Base-by-base conservation (phyloP, 306 rosid species). In the Arachis stenosperma region DNA sequence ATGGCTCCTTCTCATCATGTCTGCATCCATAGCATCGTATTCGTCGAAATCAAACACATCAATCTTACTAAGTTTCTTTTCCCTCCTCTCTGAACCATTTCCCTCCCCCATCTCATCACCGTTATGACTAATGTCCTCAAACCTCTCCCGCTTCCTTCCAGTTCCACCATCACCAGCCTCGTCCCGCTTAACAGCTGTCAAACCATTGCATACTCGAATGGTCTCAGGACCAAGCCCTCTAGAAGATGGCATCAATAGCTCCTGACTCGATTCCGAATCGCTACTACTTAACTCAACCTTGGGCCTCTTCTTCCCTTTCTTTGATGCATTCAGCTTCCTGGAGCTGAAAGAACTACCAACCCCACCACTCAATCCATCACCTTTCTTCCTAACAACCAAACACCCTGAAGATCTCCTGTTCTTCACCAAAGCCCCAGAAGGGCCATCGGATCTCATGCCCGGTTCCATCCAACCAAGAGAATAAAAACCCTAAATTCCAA, bases 251-350 rank as follows among this genome's bases (percentile, higher is more conserved):
- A 65, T 65, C 77, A 68, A 67, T 46, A 86, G 58, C 80, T 92
- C 95, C 77, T 92, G 92, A 66, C 98, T 92, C 13, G 98, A 92
- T 67, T 82, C 96, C 10, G 97, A 92, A 78, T 90, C 96, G 4
- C 37, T 33, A 33, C 37, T 33, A 74, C 90, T 88, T 70, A 63
- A 22, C 61, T 64, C 42, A 11, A 43, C 4, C 29, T 37, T 82
- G 14, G 77, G 62, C 79, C 98, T 84, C 83, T 84, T 90, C 81
- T 77, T 87, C 37, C 78, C 81, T 82, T 81, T 87, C 71, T 76
- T 85, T 4, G 90, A 55, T 30, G 81, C 74, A 9, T 65, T 78
- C 62, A 67, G 77, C 79, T 80, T 87, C 62, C 85, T 36, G 2
- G 92, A 82, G 67, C 82, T 64, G 2, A 87, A 84, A 72, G 89